These are phyloP conservation scores for Dichotomocladium elegans DNA, from an alignment of 371 early-diverging fungal species.

Conservation along the genomic window DNA sequence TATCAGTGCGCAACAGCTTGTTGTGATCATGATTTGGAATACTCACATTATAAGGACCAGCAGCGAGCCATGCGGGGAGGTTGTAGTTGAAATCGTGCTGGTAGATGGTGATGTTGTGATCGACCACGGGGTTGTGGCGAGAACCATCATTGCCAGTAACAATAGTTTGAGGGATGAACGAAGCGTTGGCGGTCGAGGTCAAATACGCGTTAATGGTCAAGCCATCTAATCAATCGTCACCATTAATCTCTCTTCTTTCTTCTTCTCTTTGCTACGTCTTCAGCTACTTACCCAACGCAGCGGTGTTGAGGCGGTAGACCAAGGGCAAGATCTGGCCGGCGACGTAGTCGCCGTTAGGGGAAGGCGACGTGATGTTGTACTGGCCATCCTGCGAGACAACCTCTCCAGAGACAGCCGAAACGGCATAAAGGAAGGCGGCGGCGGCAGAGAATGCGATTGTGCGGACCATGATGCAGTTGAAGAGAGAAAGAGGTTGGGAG, in stretches of 20 bases:
- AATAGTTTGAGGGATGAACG: constrained; percentile 3
- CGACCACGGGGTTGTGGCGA: neutral
- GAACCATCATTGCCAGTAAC: constrained; percentile 2
- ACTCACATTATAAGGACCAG: constrained; percentile 30
- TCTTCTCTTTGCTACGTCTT: neutral
- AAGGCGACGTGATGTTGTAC: constrained; percentile 37
- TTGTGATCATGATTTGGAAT: neutral
- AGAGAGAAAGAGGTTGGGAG: neutral
- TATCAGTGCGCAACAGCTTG: neutral
- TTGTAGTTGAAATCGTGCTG: constrained; percentile 21
- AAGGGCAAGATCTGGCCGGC: constrained; percentile 42
- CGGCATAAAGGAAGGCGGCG: neutral
- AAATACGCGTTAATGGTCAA: constrained; percentile 29
- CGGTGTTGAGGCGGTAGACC: constrained; percentile 25
- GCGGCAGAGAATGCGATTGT: constrained; percentile 1
- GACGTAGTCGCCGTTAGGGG: constrained; percentile 31
- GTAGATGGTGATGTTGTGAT: constrained; percentile 3
- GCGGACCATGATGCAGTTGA: neutral
- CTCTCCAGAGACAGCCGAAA: neutral
- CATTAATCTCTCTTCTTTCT: neutral
- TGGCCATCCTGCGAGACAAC: constrained; percentile 5
- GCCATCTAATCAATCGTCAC: constrained; percentile 7
- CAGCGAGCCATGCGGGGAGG: constrained; percentile 23
- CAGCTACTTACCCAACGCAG: constrained; percentile 3
- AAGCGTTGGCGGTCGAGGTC: constrained; percentile 12